phyloP scores from a whole-genome alignment of 768 basidiomycete genomes.

The Gloeophyllum trabeum region DNA sequence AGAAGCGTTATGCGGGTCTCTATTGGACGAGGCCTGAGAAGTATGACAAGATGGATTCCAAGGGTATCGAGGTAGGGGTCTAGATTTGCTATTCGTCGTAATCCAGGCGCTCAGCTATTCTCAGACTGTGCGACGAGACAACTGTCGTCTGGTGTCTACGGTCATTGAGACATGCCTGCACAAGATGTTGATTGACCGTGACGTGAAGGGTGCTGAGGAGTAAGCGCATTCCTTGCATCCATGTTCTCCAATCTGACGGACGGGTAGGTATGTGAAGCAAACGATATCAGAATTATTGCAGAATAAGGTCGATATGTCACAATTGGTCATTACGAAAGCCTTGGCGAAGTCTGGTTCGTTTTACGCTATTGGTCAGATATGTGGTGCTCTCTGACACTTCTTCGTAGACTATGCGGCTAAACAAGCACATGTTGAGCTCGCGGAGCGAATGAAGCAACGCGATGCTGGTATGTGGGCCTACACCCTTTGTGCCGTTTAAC shows the following conservation, averaged over 20 bases:
- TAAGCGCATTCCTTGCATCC: slow-evolving; percentile 22
- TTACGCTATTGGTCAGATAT: not conserved
- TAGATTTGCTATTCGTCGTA: not conserved
- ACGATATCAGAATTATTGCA: slow-evolving; percentile 89
- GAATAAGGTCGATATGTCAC: slow-evolving; percentile 98
- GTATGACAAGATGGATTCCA: slow-evolving; percentile 99
- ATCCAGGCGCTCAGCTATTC: not conserved
- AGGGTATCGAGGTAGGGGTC: slow-evolving; percentile 85
- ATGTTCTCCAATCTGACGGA: not conserved
- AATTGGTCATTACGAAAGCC: slow-evolving; percentile 97
- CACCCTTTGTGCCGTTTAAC: not conserved
- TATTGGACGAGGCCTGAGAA: slow-evolving; percentile 96
- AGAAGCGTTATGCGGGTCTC: slow-evolving; percentile 96
- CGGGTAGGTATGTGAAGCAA: slow-evolving; percentile 77
- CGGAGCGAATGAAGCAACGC: slow-evolving; percentile 89
- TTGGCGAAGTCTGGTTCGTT: slow-evolving; percentile 71
- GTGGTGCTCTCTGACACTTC: not conserved
- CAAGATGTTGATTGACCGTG: slow-evolving; percentile 93
- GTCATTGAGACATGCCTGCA: slow-evolving; percentile 97
- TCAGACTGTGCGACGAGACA: slow-evolving; percentile 95
- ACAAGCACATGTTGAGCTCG: slow-evolving; percentile 94
- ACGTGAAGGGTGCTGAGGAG: slow-evolving; percentile 91
- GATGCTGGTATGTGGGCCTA: slow-evolving; percentile 66
- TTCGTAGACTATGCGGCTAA: slow-evolving; percentile 79
- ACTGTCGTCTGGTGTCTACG: slow-evolving; percentile 95